Evolutionary conservation across 805 yeast species (phyloP), one percentile per base, ranked within the genome.

Genomic region (Monosporozyma servazzii): DNA sequence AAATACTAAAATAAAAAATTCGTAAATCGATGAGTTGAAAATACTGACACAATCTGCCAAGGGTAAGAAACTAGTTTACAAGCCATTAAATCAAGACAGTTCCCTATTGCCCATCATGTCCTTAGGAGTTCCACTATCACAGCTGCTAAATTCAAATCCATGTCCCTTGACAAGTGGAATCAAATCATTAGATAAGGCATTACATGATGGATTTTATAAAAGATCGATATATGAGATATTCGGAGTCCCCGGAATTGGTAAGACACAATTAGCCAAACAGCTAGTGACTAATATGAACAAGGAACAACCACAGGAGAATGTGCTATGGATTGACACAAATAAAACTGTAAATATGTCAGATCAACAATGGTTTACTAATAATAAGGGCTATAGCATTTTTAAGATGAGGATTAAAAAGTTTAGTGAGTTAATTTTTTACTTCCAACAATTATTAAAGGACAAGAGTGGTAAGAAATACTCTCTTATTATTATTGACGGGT

Each of bases 241-340:
- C 54, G 71, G 71, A 1, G 65, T 66, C 15, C 70, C 71, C 4
- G 70, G 69, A 2, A 54, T 62, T 9, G 68, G 69, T 13, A 67
- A 62, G 53, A 59, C 66, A 2, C 51, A 48, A 33, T 40, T 66
- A 9, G 69, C 63, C 8, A 30, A 55, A 20, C 62, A 59, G 25
- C 25, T 65, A 2, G 51, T 54, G 1, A 33, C 45, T 6, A 56
- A 55, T 25, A 53, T 54, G 18, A 29, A 30, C 15, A 4, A 41
- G 1, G 23, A 27, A 11, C 29, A 47, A 17, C 21, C 48, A 9
- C 54, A 62, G 54, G 63, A 53, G 25, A 48, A 52, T 8, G 45
- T 55, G 11, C 50, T 64, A 30, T 67, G 68, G 68, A 62, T 67
- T 8, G 67, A 66, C 15, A 58, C 68, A 3, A 55, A 57, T 51